Conservation (phyloP, 441 rosid species). For the Adansonia grandidieri region DNA sequence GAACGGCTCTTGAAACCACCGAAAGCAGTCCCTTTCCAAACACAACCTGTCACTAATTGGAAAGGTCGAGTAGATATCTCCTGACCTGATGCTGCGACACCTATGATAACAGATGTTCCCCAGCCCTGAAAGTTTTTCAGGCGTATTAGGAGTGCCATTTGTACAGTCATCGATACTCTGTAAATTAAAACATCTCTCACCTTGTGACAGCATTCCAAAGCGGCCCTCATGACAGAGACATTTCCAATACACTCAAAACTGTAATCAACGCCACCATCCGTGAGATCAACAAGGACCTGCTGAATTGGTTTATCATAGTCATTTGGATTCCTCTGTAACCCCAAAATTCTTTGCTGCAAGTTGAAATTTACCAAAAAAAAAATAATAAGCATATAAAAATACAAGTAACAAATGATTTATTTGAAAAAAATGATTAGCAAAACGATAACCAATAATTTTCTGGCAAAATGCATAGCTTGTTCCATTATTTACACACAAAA, state of each 20-base stretch:
- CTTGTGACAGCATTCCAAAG: slow-evolving; percentile 97
- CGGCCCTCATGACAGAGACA: too few species aligned
- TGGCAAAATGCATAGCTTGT: not conserved
- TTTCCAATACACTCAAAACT: too few species aligned
- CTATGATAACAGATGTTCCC: slow-evolving; percentile 94
- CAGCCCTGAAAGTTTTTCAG: slow-evolving; percentile 63
- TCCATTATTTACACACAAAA: not conserved
- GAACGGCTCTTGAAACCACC: slow-evolving; percentile 99
- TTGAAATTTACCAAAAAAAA: too few species aligned
- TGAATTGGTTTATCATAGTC: slow-evolving; percentile 54
- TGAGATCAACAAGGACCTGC: slow-evolving; percentile 35
- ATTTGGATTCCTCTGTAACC: slow-evolving; percentile 54
- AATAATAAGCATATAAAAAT: too few species aligned
- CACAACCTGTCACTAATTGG: slow-evolving; percentile 97
- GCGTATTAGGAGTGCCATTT: slow-evolving; percentile 20
- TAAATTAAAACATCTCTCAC: slow-evolving; percentile 38
- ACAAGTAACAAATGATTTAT: not conserved
- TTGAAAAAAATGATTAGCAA: not conserved
- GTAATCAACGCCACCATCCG: too few species aligned
- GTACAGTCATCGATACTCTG: not conserved
- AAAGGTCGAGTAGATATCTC: slow-evolving; percentile 93
- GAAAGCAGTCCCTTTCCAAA: slow-evolving; percentile 98
- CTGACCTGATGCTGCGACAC: slow-evolving; percentile 98
- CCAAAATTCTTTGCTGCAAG: slow-evolving; percentile 54
- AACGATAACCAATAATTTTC: not conserved